Base-by-base conservation (phyloP, 352 stramenopile species). In the Blastocystis sp. region DNA sequence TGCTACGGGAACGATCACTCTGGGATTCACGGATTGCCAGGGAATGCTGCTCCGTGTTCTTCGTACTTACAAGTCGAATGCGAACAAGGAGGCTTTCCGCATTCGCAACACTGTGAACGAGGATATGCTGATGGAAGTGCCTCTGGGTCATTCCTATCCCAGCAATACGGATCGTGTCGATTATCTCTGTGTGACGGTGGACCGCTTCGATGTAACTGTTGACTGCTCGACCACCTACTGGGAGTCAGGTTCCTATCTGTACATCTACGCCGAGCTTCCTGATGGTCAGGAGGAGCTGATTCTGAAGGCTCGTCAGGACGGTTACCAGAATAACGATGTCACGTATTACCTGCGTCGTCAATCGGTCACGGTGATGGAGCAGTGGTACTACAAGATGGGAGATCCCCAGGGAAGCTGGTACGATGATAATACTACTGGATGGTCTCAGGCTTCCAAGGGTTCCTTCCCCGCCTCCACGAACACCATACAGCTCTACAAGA, bases 311-410 rank as follows among this genome's bases (percentile, higher is more conserved):
- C 42, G 69, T 36, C 63, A 81, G 24, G 69, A 81, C 53, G 21
- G 16, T 36, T n/a, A 81, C 42, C 46, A 59, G 51, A 59, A 59
- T 14, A 59, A 59, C 32, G 51, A 59, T 14, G 18, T 32, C 32
- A 11, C 32, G n/a, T 59, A 32, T 27, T 59, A 59, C 32, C 11
- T 59, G 32, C 61, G 27, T 42, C 61, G 1, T 3, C 61, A 59
- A 32, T 3, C 51, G 4, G 27, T 72, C 42, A 42, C 9, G 36
- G 27, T 27, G 36, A 27, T 18, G 11, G 18, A 59, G 18, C 29
- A 59, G 14, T 81, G 69, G 69, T 64, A 81, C 40, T 81, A 81
- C 53, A 81, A 81, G 69, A 81, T 81, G 69, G 69, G 69, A 18
- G 42, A 32, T 9, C 44, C 63, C 1, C 69, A 40, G 21, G 32